Base-by-base conservation (phyloP, 148 eudicot genomes). In the Mesembryanthemum crystallinum region DNA sequence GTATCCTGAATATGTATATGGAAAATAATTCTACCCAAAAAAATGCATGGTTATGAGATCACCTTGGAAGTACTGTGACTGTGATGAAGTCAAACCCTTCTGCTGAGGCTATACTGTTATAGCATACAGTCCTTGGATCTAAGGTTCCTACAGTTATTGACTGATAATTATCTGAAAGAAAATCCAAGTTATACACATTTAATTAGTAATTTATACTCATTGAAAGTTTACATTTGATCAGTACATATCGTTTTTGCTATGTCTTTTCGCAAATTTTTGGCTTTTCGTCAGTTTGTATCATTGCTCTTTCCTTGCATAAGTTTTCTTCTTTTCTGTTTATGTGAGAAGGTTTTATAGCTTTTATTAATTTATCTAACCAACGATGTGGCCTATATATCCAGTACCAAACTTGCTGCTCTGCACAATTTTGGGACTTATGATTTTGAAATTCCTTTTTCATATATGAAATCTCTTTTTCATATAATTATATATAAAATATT, bases 1-100 rank as follows among this genome's bases (percentile, higher is more conserved):
- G 29, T 10, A 39, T 39, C 21, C 30, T 54, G 42, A 43, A 49
- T 47, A 64, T 64, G 33, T 28, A 76, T 72, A 58, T 76, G 79
- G 67, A 68, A 68, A 25, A 58, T 71, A 51, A n/a, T n/a, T n/a
- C n/a, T n/a, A n/a, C n/a, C n/a, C n/a, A n/a, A n/a, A n/a, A n/a
- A n/a, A n/a, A n/a, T n/a, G n/a, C n/a, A n/a, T n/a, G n/a, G n/a
- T n/a, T n/a, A n/a, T n/a, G n/a, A 74, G 54, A 24, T 66, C 37
- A 64, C n/a, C 45, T 63, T 63, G 67, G n/a, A 17, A 47, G 13
- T 47, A 15, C 52, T 10, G 52, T 47, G 66, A 3, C 9, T 12
- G 39, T 15, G 12, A 30, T 28, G 67, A 13, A 29, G 52, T 47
- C 18, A 18, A n/a, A n/a, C 21, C 39, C 14, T 64, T 32, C 14